Conservation (phyloP, 129 eudicot genomes). For the Deinandra increscens region DNA sequence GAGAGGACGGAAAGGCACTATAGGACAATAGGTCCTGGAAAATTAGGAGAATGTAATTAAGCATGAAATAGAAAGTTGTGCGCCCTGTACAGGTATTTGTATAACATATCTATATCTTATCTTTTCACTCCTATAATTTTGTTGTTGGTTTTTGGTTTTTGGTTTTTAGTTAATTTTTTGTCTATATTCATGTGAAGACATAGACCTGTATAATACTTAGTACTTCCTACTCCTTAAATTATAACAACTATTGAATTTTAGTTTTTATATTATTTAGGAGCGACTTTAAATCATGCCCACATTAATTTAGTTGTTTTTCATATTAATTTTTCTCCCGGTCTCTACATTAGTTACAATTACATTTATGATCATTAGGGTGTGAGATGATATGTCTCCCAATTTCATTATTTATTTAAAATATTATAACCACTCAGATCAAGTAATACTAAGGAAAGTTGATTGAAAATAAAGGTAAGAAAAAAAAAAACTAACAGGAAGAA, state of each 20-base stretch:
- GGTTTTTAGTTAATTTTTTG: too few relatives aligned
- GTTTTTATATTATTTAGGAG: neutral
- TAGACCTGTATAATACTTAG: too few relatives aligned
- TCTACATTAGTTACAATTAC: neutral
- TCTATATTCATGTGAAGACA: neutral
- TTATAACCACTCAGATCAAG: neutral
- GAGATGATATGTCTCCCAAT: neutral
- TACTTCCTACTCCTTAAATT: neutral
- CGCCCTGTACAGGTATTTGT: too few relatives aligned
- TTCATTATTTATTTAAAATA: neutral
- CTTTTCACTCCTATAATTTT: too few relatives aligned
- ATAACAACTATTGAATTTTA: neutral
- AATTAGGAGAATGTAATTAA: neutral
- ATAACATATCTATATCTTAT: too few relatives aligned
- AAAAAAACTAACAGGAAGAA: slow-evolving; percentile 11
- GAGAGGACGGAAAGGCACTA: neutral
- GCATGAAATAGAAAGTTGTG: neutral
- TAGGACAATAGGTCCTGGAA: neutral
- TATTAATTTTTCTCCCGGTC: neutral
- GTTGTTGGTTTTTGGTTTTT: too few relatives aligned
- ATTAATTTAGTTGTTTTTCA: neutral
- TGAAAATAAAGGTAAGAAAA: neutral
- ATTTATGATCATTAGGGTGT: neutral
- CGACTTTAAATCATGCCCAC: neutral
- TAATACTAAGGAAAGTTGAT: neutral